Conservation (phyloP, 2,329 filamentous ascomycete genomes). For the Lachnellula hyalina region DNA sequence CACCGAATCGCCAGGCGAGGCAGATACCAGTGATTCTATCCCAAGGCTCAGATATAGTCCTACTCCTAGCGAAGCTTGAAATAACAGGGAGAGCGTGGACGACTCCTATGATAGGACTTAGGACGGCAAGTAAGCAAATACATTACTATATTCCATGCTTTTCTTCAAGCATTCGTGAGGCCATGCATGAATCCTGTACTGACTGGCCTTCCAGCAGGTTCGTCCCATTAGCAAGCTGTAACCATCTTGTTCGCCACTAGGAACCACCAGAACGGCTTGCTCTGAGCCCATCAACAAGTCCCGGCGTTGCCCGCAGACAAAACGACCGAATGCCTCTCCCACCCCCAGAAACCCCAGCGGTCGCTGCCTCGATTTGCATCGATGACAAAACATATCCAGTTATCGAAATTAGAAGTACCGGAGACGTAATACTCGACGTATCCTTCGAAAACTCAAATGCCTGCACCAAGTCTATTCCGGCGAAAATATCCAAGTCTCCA, state of each 20-base stretch:
- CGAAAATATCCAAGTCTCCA: constrained; percentile 28
- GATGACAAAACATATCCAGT: constrained; percentile 28
- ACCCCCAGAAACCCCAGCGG: constrained; percentile 1
- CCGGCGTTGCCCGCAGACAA: not conserved
- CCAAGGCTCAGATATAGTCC: not conserved
- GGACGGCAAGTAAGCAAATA: not conserved
- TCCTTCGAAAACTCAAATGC: constrained; percentile 55
- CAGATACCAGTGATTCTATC: not conserved
- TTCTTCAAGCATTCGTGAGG: not conserved
- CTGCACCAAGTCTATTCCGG: constrained; percentile 45
- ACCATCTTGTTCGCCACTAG: constrained; percentile 1
- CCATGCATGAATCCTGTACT: not conserved
- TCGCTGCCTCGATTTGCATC: constrained; percentile 15
- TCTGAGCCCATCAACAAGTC: not conserved
- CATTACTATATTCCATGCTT: not conserved
- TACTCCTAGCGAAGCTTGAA: not conserved
- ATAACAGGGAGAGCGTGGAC: not conserved
- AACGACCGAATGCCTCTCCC: not conserved
- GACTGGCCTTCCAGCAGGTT: not conserved
- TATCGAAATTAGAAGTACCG: constrained; percentile 48
- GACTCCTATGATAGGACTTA: not conserved
- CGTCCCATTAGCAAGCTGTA: not conserved
- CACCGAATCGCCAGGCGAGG: not conserved
- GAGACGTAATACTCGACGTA: constrained; percentile 63
- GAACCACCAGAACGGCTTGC: not conserved